Evolutionary conservation across 306 rosid genomes (phyloP), one percentile per base, ranked within the genome.

Genomic region (Acacia crassicarpa): DNA sequence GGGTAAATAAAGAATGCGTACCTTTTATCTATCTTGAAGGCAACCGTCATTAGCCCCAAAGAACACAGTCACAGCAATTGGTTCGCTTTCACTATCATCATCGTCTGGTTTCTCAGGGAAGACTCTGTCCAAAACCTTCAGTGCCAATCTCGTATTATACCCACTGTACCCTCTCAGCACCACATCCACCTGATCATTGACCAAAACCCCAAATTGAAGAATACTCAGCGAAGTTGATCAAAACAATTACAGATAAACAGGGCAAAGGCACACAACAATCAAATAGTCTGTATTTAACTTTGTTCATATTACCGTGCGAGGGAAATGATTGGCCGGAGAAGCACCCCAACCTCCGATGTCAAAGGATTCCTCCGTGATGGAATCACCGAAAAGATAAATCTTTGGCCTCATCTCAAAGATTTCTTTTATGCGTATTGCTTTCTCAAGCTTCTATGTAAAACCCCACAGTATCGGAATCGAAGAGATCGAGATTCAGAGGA

Each of bases 21-120:
- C n/a, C n/a, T n/a, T n/a, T n/a, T n/a, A n/a, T n/a, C 97, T 80
- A 74, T 90, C 88, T 0, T 94, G 91, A 79, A 94, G 93, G 44
- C 88, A 82, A 33, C 97, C 98, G 25, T 94, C 98, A 76, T 94
- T 94, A 17, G 98, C 98, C 63, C 98, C 98, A 69, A 94, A 94
- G 91, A 94, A 94, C 45, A 94, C 87, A 0, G 92, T 92, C 84
- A 91, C 74, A 9, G 91, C 94, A 45, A 87, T 15, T 3, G 96
- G 96, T n/a, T 15, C 69, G 76, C 88, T 54, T 20, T 63, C 69
- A 75, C 23, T 17, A n/a, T 13, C 85, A 27, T 20, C 88, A 62
- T 77, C 68, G 17, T 63, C 84, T 22, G 53, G 82, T 19, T 86
- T 71, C 20, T 38, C 75, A 22, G 91, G 90, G 67, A 94, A 92